Evolutionary conservation across 2,329 filamentous ascomycete genomes (phyloP), one percentile per base, ranked within the genome.

Genomic region (Stagonosporopsis chrysanthemi): DNA sequence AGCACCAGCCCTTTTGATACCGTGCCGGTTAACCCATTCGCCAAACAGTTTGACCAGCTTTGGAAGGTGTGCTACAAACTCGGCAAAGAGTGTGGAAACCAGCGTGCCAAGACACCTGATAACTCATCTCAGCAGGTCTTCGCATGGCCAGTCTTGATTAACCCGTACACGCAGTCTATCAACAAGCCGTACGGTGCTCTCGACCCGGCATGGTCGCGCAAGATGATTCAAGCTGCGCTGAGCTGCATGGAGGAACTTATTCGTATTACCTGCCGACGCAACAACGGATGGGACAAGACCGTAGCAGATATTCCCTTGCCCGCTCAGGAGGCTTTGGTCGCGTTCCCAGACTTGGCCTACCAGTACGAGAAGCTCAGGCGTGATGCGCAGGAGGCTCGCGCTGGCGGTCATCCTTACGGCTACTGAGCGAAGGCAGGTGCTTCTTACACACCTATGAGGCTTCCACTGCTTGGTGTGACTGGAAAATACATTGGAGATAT

Each of bases 81-180:
- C 6, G 68, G 68, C 17, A 63, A 61, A 15, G 56, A 49, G 24
- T 62, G 46, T 14, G 56, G 56, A 26, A 52, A 48, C 41, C 35
- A 45, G 23, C 62, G 57, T 8, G 49, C 47, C 14, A 15, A 50
- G 12, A 29, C 42, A 19, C 53, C 59, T 2, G 38, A 45, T 9
- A 31, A 40, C 41, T 53, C 52, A 3, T 57, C 60, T 1, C 44
- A 52, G 28, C 46, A 56, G 15, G 68, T 68, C 45, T 68, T 61
- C 47, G 41, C 56, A 4, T 71, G 69, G 69, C 42, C 67, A 5
- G 47, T 65, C 4, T 58, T 71, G 3, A 66, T 71, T 60, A 70
- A 71, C 50, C 61, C 65, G 1, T 64, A 66, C 54, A 69, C 69
- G 1, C 69, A 71, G 51, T 60, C 63, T 11, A 53, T 65, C 2